Evolutionary conservation across 345 rosid species (phyloP).

Genomic region (Lepidium africanum): DNA sequence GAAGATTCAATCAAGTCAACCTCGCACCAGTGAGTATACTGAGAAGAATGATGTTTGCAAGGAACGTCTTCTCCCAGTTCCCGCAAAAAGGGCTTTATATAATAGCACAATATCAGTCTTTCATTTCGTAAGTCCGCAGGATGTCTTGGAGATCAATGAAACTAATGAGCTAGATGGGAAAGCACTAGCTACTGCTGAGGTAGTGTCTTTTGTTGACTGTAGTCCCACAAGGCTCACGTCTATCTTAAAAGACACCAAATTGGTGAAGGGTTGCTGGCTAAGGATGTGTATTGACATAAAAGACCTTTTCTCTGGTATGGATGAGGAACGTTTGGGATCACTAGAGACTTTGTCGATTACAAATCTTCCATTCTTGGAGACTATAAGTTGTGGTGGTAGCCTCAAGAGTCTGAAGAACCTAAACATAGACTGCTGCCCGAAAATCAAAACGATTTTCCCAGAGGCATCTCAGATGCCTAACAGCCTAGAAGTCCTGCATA

Average conservation of each 20-base stretch:
- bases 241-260: slow-evolving; percentile 15
- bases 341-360: slow-evolving; percentile 38
- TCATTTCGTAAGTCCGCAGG: neutral
- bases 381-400: slow-evolving; percentile 12
- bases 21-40: neutral
- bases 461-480: slow-evolving; percentile 16
- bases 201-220: slow-evolving; percentile 28
- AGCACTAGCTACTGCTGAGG: slow-evolving; percentile 17
- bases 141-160: slow-evolving; percentile 33
- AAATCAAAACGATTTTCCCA: slow-evolving; percentile 24
- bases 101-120: neutral
- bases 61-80: slow-evolving; percentile 5
- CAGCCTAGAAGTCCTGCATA: slow-evolving; percentile 29
- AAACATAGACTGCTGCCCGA: slow-evolving; percentile 42
- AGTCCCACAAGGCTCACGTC: slow-evolving; percentile 22
- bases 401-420: slow-evolving; percentile 32
- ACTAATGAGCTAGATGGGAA: slow-evolving; percentile 13
- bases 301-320: slow-evolving; percentile 21
- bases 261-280: slow-evolving; percentile 32
- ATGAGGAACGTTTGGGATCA: slow-evolving; percentile 16
- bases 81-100: neutral
- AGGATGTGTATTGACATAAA: slow-evolving; percentile 28
- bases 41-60: neutral
- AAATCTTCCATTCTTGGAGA: slow-evolving; percentile 26
- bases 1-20: neutral